Percentiles rank a stretch among this genome's conserved stretches.
Conservation (phyloP, 1,284 basidiomycete genomes). For the Fistulinella staudtii region DNA sequence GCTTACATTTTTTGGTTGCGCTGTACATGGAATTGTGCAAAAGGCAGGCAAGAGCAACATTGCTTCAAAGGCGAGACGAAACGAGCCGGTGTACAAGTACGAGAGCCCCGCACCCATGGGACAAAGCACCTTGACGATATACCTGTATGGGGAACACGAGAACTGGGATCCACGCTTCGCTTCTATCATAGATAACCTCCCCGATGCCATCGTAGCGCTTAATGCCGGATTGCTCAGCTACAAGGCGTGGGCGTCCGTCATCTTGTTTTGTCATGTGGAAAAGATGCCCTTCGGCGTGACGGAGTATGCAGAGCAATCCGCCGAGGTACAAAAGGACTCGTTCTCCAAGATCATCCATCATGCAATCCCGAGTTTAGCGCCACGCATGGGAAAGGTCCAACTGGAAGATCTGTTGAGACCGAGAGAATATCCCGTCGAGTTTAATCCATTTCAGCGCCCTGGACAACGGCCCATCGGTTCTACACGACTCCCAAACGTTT, state of each 20-base stretch:
- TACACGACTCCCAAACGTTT: slow-evolving; percentile 33
- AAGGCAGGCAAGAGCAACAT: slow-evolving; percentile 26
- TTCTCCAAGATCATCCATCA: slow-evolving; percentile 28
- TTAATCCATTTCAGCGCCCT: slow-evolving; percentile 40
- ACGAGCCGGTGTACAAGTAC: slow-evolving; percentile 35
- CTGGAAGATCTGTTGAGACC: slow-evolving; percentile 24
- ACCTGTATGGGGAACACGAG: slow-evolving; percentile 30
- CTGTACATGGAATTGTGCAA: slow-evolving; percentile 31
- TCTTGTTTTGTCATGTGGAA: slow-evolving; percentile 28
- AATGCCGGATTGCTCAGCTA: slow-evolving; percentile 41
- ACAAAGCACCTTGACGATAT: slow-evolving; percentile 30
- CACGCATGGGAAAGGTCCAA: slow-evolving; percentile 22
- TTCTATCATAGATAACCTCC: slow-evolving; percentile 17
- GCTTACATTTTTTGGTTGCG: slow-evolving; percentile 36
- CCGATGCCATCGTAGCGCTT: slow-evolving; percentile 37
- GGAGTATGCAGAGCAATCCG: slow-evolving; percentile 40
- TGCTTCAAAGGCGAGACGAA: slow-evolving; percentile 24
- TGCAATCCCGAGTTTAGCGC: slow-evolving; percentile 20
- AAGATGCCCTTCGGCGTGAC: slow-evolving; percentile 39
- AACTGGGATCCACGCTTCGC: slow-evolving; percentile 32
- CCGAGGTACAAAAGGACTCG: slow-evolving; percentile 31
- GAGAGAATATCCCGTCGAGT: slow-evolving; percentile 31
- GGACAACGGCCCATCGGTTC: slow-evolving; percentile 34
- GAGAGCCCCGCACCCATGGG: slow-evolving; percentile 35
- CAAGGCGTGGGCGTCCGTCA: slow-evolving; percentile 33